Evolutionary conservation across 495 filamentous ascomycete species (phyloP), one percentile per base, ranked within the genome.

Genomic region (Articulospora tetracladia): DNA sequence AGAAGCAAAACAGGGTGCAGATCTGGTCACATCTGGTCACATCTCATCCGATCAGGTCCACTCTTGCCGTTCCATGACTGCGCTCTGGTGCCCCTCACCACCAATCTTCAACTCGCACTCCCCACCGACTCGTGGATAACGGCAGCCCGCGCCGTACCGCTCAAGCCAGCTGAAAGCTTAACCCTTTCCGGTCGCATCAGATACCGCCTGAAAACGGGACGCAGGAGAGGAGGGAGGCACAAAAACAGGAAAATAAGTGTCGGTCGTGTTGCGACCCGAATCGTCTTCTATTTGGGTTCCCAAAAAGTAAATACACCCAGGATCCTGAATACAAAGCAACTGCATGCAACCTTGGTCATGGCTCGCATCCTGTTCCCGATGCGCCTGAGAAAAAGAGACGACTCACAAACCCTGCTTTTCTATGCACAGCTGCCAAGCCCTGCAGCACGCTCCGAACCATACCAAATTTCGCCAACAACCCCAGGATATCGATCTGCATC

Each of bases 351-450:
- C 39, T 28, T 41, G 39, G 39, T 12, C 55, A 34, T n/a, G n/a
- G 30, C 41, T 57, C 55, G 41, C 41, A 57, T 48, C 39, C 32
- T 44, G 48, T 59, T 32, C 57, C 49, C 57, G 34, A 59, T 53
- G 27, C 48, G 32, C 57, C 39, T 25, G n/a, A 47, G 47, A 48
- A 57, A 17, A 26, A 26, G 28, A 36, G 25, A 39, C 22, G 41
- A 7, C 8, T 48, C 44, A n/a, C 26, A 34, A 34, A 34, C 13
- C 15, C n/a, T 55, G 13, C 52, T 1, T 4, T 58, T n/a, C 41
- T 44, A 49, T 50, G n/a, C 30, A 22, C 32, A 41, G 19, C 30
- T 32, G 4, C 55, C 26, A 34, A 34, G 30, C 30, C n/a, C n/a
- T n/a, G n/a, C n/a, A n/a, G n/a, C n/a, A n/a, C n/a, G n/a, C n/a